Evolutionary conservation across 192 early-diverging fungal genomes (phyloP).

Genomic region (Backusella liffmaniae): DNA sequence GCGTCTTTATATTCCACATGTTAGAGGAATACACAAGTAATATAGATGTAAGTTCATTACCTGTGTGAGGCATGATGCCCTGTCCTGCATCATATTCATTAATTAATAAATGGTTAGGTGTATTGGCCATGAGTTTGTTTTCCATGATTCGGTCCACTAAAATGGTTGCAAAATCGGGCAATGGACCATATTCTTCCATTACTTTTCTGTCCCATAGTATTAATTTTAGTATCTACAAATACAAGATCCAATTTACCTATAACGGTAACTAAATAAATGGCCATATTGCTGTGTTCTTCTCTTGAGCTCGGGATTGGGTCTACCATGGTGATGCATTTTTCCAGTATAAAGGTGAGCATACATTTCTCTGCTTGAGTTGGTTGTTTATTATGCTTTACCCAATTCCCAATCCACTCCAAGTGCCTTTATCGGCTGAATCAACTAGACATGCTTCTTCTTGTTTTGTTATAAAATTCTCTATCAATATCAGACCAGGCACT

Average conservation of each 20-base stretch:
- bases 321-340: neutral
- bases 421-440: conserved; percentile 34
- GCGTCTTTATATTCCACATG: conserved; percentile 33
- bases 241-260: conserved; percentile 36
- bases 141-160: conserved; percentile 46
- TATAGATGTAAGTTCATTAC: neutral
- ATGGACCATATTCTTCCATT: conserved; percentile 47
- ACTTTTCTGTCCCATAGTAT: conserved; percentile 40
- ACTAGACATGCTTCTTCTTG: conserved; percentile 49
- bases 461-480: conserved; percentile 47
- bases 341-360: neutral
- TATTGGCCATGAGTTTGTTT: conserved; percentile 34
- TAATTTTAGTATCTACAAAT: neutral
- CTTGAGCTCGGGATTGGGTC: conserved; percentile 66
- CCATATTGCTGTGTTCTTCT: conserved; percentile 73
- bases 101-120: conserved; percentile 55
- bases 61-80: conserved; percentile 62
- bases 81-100: conserved; percentile 72
- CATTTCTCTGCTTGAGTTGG: neutral
- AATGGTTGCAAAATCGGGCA: conserved; percentile 48
- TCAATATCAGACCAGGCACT: conserved; percentile 42
- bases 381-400: conserved; percentile 20
- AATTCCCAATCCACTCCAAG: conserved; percentile 57
- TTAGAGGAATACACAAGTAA: too few species aligned
- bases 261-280: conserved; percentile 59